phyloP scores from a whole-genome alignment of 139 green algal species.

The Dunaliella primolecta region DNA sequence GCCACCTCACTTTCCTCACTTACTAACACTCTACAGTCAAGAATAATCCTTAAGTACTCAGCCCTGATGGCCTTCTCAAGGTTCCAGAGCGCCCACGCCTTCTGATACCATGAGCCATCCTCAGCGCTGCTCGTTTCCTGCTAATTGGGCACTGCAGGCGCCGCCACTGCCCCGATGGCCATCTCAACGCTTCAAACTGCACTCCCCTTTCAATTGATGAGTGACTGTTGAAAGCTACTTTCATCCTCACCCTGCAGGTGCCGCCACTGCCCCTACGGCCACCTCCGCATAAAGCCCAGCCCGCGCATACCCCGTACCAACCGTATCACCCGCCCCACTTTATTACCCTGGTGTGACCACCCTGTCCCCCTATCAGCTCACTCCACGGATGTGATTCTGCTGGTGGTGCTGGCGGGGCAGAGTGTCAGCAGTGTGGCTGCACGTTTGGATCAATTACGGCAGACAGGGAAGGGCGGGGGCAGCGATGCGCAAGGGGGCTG shows the following conservation, averaged over 20 bases:
- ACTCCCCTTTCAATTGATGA: no score
- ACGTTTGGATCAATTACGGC: background rate
- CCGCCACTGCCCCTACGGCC: slow-evolving; percentile 3
- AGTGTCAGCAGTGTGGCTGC: background rate
- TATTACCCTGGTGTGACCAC: background rate
- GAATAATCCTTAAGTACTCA: no score
- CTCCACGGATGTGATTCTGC: background rate
- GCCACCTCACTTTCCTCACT: no score
- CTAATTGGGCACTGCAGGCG: background rate
- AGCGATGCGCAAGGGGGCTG: background rate
- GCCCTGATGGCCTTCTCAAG: no score
- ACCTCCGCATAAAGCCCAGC: background rate
- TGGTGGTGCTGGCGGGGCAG: background rate
- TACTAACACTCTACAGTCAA: no score
- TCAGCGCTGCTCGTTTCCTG: background rate
- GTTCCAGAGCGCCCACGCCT: background rate
- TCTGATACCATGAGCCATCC: background rate
- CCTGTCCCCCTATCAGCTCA: background rate
- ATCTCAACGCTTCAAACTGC: no score
- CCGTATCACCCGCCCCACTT: slow-evolving; percentile 1
- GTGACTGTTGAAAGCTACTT: background rate
- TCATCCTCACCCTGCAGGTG: background rate
- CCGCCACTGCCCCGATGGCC: no score
- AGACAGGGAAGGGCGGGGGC: background rate
- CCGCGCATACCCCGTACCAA: background rate